These are phyloP conservation scores for Lentinula detonsa DNA, from an alignment of 768 basidiomycete species.

Conservation along the genomic window DNA sequence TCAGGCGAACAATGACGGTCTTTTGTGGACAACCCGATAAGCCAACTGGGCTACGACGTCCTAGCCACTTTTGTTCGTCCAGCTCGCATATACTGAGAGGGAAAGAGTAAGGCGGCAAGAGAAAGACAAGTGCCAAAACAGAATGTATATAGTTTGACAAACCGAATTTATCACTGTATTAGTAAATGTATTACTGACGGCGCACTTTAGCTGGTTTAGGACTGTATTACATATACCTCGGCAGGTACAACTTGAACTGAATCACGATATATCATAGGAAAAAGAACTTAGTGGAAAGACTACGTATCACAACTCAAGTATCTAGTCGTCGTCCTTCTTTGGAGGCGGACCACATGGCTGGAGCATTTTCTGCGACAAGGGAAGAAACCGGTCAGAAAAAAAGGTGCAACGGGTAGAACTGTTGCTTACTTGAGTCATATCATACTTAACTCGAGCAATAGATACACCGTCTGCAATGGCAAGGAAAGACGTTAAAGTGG, in stretches of 20 bases:
- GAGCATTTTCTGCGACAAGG: constrained; percentile 68
- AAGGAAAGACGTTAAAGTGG: constrained; percentile 78
- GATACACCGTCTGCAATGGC: constrained; percentile 93
- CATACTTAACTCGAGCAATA: constrained; percentile 84
- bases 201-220: background rate
- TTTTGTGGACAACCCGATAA: background rate
- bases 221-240: background rate
- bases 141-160: background rate
- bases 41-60: background rate
- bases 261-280: too few relatives aligned
- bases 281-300: too few relatives aligned
- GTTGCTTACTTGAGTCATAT: constrained; percentile 83
- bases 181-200: background rate
- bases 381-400: constrained; percentile 41
- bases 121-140: background rate
- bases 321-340: constrained; percentile 75
- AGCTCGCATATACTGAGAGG: background rate
- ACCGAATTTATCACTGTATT: background rate
- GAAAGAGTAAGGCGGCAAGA: background rate
- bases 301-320: background rate
- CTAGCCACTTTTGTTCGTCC: background rate
- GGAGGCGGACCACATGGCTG: constrained; percentile 94
- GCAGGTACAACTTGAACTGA: background rate
- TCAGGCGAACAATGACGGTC: background rate
- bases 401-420: background rate